These are phyloP conservation scores for Phytophthora sp. DNA, from an alignment of 352 stramenopile genomes.

Conservation along the genomic window DNA sequence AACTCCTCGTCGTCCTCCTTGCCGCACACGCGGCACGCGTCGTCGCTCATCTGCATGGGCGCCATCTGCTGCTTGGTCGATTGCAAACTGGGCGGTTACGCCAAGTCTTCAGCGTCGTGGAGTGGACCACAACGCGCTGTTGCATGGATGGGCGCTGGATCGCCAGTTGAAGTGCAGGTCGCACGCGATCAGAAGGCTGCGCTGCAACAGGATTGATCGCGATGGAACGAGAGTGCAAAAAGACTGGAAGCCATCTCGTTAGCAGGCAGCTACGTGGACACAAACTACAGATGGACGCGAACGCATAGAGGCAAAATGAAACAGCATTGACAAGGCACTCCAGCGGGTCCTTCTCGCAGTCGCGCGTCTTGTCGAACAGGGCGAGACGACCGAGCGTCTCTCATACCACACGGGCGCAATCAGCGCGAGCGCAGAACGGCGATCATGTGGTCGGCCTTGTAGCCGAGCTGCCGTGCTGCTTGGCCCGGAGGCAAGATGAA, in stretches of 20 bases:
- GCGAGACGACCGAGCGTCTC: background rate
- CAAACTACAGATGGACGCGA: slow-evolving; percentile 11
- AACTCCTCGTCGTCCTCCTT: slow-evolving; percentile 79
- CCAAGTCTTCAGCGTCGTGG: slow-evolving; percentile 14
- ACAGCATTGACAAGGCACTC: slow-evolving; percentile 7
- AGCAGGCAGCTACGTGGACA: background rate
- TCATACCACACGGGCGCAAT: background rate
- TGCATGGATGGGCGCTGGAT: slow-evolving; percentile 4
- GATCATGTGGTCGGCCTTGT: slow-evolving; percentile 75
- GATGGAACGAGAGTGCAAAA: background rate
- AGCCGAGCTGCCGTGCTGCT: slow-evolving; percentile 68
- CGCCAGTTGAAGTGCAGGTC: slow-evolving; percentile 13
- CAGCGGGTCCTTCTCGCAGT: background rate
- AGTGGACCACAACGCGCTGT: slow-evolving; percentile 22
- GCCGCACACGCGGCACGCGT: slow-evolving; percentile 83
- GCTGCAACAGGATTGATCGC: too few relatives aligned
- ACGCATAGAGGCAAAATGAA: slow-evolving; percentile 10
- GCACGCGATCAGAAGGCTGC: background rate
- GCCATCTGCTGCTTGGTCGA: slow-evolving; percentile 19
- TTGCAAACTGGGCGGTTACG: slow-evolving; percentile 16
- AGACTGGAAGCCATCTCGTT: slow-evolving; percentile 2
- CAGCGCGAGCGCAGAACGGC: slow-evolving; percentile 60
- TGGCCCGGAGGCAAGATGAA: slow-evolving; percentile 77
- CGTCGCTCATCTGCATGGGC: slow-evolving; percentile 51
- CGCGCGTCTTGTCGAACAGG: slow-evolving; percentile 12